A percentile compares a stretch with the other conserved stretches of the same genome.
These are phyloP conservation scores for Cladosporium phlei DNA, from an alignment of 2,329 filamentous ascomycete genomes.

Conservation along the genomic window DNA sequence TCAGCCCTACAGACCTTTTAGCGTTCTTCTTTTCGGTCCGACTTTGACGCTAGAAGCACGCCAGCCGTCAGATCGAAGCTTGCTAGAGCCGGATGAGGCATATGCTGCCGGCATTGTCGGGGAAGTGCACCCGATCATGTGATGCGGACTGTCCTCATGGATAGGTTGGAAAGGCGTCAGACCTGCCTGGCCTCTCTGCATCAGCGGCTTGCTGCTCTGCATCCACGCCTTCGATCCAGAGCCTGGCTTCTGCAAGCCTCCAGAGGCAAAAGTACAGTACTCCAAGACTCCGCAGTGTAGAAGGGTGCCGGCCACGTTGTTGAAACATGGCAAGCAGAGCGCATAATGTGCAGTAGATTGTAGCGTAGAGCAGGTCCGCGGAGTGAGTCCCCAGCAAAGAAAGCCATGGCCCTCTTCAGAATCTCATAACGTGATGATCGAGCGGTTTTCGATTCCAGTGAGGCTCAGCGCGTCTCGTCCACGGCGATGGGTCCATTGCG, in stretches of 20 bases:
- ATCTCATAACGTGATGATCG: neutral
- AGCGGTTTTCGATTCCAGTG: conserved; percentile 5
- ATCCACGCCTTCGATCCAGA: too few relatives aligned
- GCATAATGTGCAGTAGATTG: too few relatives aligned
- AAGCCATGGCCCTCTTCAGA: too few relatives aligned
- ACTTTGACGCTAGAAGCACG: conserved; percentile 8
- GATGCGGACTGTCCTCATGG: neutral
- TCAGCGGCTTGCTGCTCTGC: too few relatives aligned
- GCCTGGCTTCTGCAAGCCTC: too few relatives aligned
- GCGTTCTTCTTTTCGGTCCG: conserved; percentile 3
- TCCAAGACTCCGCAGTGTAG: neutral
- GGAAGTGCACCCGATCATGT: conserved; percentile 12
- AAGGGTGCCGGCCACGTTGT: neutral
- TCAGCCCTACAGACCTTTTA: conserved; percentile 6
- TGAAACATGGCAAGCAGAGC: neutral
- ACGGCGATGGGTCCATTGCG: conserved; percentile 4
- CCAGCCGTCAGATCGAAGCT: conserved; percentile 7
- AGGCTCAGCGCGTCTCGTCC: conserved; percentile 7
- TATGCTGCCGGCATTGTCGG: neutral
- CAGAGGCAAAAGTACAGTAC: neutral
- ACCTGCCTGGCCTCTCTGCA: neutral
- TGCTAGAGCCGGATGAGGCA: too few relatives aligned
- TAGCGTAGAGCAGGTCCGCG: too few relatives aligned
- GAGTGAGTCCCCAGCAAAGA: too few relatives aligned
- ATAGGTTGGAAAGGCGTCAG: too few relatives aligned